Conservation (phyloP, 2,329 filamentous ascomycete genomes). For the Nemania sp. region DNA sequence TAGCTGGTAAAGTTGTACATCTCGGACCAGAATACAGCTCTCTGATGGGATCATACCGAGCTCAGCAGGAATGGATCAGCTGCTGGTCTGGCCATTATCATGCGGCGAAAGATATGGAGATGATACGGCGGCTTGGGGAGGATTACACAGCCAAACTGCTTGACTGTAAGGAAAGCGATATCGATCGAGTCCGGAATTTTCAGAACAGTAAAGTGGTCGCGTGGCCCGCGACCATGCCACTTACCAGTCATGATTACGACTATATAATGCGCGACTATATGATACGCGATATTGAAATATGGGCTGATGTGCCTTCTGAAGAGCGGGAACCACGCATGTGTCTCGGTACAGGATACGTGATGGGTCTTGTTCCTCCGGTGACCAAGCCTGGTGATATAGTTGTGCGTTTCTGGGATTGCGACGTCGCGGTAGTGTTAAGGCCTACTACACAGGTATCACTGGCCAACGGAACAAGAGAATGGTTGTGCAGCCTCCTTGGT, state of each 20-base stretch:
- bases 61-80: neutral
- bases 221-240: neutral
- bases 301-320: neutral
- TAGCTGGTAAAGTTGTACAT: neutral
- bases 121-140: neutral
- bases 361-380: neutral
- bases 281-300: too few relatives aligned
- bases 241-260: neutral
- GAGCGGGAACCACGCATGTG: neutral
- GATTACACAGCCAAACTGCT: neutral
- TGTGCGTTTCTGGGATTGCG: neutral
- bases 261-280: neutral
- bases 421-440: constrained; percentile 1
- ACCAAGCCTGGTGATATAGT: constrained; percentile 1
- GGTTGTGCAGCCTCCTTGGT: too few relatives aligned
- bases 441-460: too few relatives aligned
- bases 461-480: too few relatives aligned
- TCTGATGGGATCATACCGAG: neutral
- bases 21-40: neutral
- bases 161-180: neutral
- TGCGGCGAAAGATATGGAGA: neutral
- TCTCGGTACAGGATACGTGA: constrained; percentile 1
- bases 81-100: neutral
- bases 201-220: neutral
- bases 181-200: neutral